Conservation (phyloP, 78 protist genomes). For the Dictyostelium firmibasis region DNA sequence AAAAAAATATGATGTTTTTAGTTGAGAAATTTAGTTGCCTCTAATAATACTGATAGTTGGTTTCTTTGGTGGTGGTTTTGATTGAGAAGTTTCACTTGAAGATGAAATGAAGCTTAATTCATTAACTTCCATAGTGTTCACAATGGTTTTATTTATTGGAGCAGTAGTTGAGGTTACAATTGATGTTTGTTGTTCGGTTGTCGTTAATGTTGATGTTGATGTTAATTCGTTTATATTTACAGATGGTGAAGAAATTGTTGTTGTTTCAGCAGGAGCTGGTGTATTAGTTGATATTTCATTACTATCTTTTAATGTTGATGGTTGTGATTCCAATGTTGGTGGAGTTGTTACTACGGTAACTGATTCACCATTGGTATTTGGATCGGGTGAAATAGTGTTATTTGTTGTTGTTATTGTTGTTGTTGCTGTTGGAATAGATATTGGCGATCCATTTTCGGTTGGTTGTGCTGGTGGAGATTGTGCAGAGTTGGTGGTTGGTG, state of each 20-base stretch:
- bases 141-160: neutral
- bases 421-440: neutral
- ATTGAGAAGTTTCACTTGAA: neutral
- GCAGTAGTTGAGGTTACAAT: neutral
- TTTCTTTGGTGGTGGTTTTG: conserved; percentile 14
- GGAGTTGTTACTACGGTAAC: neutral
- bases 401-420: neutral
- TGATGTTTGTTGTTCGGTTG: neutral
- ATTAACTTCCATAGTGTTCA: conserved; percentile 29
- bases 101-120: conserved; percentile 52
- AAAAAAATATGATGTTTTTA: neutral
- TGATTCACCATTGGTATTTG: neutral
- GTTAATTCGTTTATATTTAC: conserved; percentile 5
- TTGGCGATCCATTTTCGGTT: neutral
- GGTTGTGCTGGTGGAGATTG: neutral
- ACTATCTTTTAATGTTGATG: neutral
- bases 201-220: neutral
- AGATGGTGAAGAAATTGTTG: neutral
- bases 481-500: neutral
- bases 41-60: conserved; percentile 50
- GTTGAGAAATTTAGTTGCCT: neutral
- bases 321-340: neutral
- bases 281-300: neutral
- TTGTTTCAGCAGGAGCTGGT: neutral
- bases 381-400: neutral